Evolutionary conservation across 352 stramenopile genomes (phyloP).

Genomic region (Phytophthora capsici): DNA sequence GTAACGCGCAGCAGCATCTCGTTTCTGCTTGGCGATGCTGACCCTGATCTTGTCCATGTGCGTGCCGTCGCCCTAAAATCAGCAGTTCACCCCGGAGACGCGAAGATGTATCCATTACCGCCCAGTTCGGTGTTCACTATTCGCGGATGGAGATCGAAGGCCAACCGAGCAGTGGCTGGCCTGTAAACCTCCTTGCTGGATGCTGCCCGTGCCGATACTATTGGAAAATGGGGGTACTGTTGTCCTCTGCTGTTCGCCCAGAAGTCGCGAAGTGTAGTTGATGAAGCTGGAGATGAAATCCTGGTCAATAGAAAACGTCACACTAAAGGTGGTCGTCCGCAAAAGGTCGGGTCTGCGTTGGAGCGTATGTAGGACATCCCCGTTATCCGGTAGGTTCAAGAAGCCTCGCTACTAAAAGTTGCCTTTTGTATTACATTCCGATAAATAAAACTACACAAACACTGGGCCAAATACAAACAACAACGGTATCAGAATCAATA

Average conservation of each 20-base stretch:
- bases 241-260: constrained; percentile 1
- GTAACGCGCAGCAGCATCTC: constrained; percentile 7
- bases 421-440: too few species aligned
- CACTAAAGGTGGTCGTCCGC: background rate
- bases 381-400: too few species aligned
- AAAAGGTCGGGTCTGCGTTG: background rate
- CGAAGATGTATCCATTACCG: background rate
- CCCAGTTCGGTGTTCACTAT: constrained; percentile 4
- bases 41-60: constrained; percentile 1
- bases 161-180: background rate
- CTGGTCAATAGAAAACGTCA: background rate
- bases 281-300: constrained; percentile 4
- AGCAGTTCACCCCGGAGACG: background rate
- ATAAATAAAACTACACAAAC: too few species aligned
- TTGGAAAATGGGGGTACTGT: constrained; percentile 11
- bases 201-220: constrained; percentile 7
- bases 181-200: background rate
- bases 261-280: background rate
- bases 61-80: background rate
- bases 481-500: too few species aligned
- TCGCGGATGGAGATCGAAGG: constrained; percentile 17
- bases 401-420: too few species aligned
- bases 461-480: too few species aligned
- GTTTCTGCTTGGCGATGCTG: background rate
- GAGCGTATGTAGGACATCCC: too few species aligned